These are phyloP conservation scores for Metschnikowia amazonensis DNA, from an alignment of 805 yeast species.

Conservation along the genomic window DNA sequence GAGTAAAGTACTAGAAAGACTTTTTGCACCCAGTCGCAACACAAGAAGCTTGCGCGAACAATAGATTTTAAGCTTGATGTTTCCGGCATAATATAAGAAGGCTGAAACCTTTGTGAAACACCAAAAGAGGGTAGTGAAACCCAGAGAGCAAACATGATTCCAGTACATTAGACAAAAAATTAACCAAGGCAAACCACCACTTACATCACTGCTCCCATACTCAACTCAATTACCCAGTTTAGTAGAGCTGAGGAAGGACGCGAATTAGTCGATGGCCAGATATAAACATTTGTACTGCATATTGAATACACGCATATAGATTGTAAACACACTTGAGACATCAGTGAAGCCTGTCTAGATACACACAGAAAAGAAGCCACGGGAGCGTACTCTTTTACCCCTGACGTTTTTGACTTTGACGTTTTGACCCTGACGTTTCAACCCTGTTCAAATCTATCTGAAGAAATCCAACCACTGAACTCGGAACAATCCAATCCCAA, in stretches of 20 bases:
- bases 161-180: too few relatives aligned
- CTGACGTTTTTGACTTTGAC: too few relatives aligned
- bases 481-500: not conserved
- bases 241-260: not conserved
- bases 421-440: too few relatives aligned
- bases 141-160: not conserved
- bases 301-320: slow-evolving; percentile 1
- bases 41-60: not conserved
- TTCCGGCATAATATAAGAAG: too few relatives aligned
- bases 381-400: not conserved
- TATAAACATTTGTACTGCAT: slow-evolving; percentile 3
- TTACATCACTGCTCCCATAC: not conserved
- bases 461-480: not conserved
- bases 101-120: too few relatives aligned
- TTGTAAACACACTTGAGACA: slow-evolving; percentile 6
- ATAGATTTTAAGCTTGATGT: not conserved
- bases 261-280: not conserved
- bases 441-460: too few relatives aligned
- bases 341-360: not conserved
- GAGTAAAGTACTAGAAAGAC: not conserved
- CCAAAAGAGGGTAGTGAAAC: not conserved
- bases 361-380: not conserved
- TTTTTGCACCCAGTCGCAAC: slow-evolving; percentile 5
- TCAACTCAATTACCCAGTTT: not conserved
- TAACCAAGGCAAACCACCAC: too few relatives aligned